Evolutionary conservation across 768 basidiomycete genomes (phyloP), one percentile per base, ranked within the genome.

Genomic region (Omphalotus guepiniiformis): DNA sequence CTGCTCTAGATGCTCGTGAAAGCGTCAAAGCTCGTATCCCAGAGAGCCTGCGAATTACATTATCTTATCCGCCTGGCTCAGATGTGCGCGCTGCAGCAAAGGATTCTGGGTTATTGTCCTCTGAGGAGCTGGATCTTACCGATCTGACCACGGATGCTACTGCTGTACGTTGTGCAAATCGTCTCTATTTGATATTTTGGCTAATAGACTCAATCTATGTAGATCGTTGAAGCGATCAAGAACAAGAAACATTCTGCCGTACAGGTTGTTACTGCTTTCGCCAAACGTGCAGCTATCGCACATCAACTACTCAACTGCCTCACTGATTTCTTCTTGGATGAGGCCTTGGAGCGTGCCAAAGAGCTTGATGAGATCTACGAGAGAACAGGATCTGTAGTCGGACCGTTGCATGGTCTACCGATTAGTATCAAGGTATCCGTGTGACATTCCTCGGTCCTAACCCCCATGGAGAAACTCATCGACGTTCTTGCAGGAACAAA

Each of bases 211-310:
- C 0, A 30, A 7, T 30, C 37, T 16, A 15, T 15, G n/a, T 7
- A 43, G 57, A 51, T 58, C n/a, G 47, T 58, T 15, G 38, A 54
- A 35, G 50, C 52, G 6, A 63, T 72, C 35, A 60, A 60, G 6
- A 49, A 44, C 4, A 61, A 64, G 8, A 32, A 62, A 42, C 58
- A 65, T 23, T 64, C 68, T 0, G 66, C 72, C 1, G 71, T 74
- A 5, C 63, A 66, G 15, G 70, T 71, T 19, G 63, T 66, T 4
- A 59, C 55, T 12, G 75, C 76, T 1, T 77, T 72, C 49, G 68
- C 58, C 44, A 76, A 76, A 57, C 63, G 79, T n/a, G 76, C 78
- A 8, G 68, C 70, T 13, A 68, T 80, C 41, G 78, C 76, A 3
- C 76, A 80, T 34, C 76, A 76, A 49, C 53, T 78, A 23, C 55